Base-by-base conservation (phyloP, 2,329 filamentous ascomycete species). In the Trichoderma koningii region DNA sequence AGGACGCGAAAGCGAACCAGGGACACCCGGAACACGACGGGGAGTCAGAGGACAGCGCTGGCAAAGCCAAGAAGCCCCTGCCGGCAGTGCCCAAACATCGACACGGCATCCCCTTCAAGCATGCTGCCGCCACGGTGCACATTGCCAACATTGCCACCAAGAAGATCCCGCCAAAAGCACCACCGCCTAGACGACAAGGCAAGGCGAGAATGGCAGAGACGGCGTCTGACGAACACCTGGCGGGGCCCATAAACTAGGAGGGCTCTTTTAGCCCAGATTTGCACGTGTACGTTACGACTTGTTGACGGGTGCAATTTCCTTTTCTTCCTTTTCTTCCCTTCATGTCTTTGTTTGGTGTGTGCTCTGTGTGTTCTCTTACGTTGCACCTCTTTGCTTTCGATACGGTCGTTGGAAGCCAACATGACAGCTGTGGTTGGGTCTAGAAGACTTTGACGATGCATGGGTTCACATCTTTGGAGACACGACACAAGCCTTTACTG, bases 31-130 rank as follows among this genome's bases (percentile, higher is more conserved):
- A 63, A n/a, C 26, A 53, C 12, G 50, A 26, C 45, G 15, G 19
- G 44, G 50, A 59, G 45, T 17, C 55, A 41, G 30, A 42, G 10
- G 70, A 71, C 9, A 70, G 72, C 34, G 78, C 74, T 65, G 70
- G 78, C 7, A 55, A 19, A 45, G 12, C 38, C 48, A 84, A 81
- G 72, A 84, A 81, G 69, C 77, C 78, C 2, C 73, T 85, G 5
- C 85, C 85, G 2, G 81, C 80, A 53, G 82, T 87, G 21, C 85
- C 85, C 2, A 84, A 77, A 69, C 84, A 87, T 67, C 78, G 82
- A 2, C 84, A 87, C 65, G 85, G 85, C 7, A 74, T 79, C 5
- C 82, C 82, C 2, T 76, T 80, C 55, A 70, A 75, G 12, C 76
- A 76, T 34, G 72, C 73, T 62, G 71, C 73, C 41, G 76, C 72